Percentiles rank a stretch among this genome's conserved stretches.
phyloP scores from a whole-genome alignment of 169 alveolate genomes.

The Perkinsus olseni region DNA sequence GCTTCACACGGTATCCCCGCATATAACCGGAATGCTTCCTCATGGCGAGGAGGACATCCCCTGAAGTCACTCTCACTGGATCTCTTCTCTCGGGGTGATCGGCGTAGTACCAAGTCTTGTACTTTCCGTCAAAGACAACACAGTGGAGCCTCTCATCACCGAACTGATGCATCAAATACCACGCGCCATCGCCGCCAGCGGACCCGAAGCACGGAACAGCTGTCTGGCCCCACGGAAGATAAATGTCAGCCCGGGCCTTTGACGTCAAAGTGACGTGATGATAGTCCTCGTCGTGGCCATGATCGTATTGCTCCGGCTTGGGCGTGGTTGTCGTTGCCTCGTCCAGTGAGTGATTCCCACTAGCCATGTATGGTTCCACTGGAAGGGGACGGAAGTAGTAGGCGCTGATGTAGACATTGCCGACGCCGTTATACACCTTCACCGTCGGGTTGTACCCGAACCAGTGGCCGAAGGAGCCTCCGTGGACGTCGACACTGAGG shows the following conservation, averaged over 20 bases:
- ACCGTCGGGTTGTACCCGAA: background rate
- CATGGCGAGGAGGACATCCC: background rate
- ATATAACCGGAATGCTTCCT: background rate
- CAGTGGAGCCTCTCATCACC: background rate
- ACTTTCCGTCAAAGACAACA: background rate
- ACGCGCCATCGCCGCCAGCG: background rate
- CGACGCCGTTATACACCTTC: background rate
- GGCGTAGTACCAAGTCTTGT: background rate
- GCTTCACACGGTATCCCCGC: background rate
- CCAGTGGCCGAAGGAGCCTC: background rate
- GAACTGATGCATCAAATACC: background rate
- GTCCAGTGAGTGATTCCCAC: background rate
- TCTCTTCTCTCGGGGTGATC: background rate
- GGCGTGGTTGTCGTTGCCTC: background rate
- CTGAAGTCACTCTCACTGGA: background rate
- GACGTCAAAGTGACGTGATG: background rate
- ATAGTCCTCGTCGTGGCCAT: background rate
- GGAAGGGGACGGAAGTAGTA: background rate
- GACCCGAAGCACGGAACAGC: background rate
- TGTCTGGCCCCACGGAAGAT: background rate
- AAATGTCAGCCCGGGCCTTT: background rate
- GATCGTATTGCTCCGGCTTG: background rate
- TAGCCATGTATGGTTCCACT: background rate
- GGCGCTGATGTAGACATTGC: background rate
- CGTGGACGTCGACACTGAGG: background rate